Percentiles rank a stretch among this genome's conserved stretches.
phyloP scores from a whole-genome alignment of 371 early-diverging fungal species.

The Caulochytrium protostelioides region DNA sequence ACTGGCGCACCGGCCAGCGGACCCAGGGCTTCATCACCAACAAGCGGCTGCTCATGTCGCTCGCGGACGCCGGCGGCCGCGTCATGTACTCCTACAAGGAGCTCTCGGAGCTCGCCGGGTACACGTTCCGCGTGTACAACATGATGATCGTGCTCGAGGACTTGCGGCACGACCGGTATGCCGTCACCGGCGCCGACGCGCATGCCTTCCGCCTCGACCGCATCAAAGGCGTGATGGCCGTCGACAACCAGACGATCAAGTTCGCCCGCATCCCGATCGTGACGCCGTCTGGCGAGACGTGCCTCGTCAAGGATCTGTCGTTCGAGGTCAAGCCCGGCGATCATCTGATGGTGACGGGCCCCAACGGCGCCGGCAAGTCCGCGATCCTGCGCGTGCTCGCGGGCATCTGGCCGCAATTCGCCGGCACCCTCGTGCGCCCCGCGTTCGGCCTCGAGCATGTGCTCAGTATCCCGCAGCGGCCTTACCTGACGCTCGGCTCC shows the following conservation, averaged over 20 bases:
- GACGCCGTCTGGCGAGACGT: conserved; percentile 25
- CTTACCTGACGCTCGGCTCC: conserved; percentile 63
- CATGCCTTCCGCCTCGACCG: conserved; percentile 11
- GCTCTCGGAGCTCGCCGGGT: conserved; percentile 70
- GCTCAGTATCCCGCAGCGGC: conserved; percentile 72
- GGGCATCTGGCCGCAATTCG: conserved; percentile 70
- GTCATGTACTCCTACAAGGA: conserved; percentile 83
- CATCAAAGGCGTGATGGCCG: conserved; percentile 9
- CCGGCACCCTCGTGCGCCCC: conserved; percentile 45
- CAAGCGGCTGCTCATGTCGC: conserved; percentile 43
- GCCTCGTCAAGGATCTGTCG: conserved; percentile 16
- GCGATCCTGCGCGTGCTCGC: conserved; percentile 57
- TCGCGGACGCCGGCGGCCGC: conserved; percentile 77
- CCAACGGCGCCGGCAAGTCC: conserved; percentile 64
- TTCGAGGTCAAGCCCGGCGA: conserved; percentile 18
- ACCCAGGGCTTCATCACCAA: conserved; percentile 29
- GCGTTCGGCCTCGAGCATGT: conserved; percentile 28
- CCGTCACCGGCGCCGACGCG: conserved; percentile 7
- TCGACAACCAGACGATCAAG: conserved; percentile 6
- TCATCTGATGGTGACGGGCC: conserved; percentile 42
- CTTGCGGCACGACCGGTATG: conserved; percentile 14
- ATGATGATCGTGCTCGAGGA: conserved; percentile 23
- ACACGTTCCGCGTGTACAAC: conserved; percentile 32
- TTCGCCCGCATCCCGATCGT: conserved; percentile 20
- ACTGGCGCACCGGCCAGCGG: conserved; percentile 13